Percentiles rank a stretch among this genome's conserved stretches.
These are phyloP conservation scores for Ulota crispa DNA, from an alignment of 225 moss, liverwort and hornwort genomes.

Conservation along the genomic window DNA sequence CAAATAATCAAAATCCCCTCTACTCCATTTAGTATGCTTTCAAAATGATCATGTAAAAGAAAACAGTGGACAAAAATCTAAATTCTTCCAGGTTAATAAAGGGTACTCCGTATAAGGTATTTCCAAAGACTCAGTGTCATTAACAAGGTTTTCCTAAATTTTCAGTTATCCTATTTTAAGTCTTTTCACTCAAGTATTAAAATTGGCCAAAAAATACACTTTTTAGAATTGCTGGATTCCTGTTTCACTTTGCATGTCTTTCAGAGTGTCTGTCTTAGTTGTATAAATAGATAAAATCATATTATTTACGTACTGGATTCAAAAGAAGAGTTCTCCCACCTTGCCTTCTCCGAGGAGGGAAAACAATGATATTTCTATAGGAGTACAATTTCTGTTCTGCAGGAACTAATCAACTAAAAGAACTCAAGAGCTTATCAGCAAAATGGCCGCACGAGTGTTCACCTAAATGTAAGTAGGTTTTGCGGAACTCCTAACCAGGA, in stretches of 20 bases:
- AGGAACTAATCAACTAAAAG: not conserved
- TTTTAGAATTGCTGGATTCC: not conserved
- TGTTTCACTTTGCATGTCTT: not conserved
- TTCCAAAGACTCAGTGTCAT: too few relatives aligned
- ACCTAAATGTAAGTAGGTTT: too few relatives aligned
- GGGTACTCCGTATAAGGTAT: too few relatives aligned
- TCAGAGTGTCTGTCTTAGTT: not conserved
- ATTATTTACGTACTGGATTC: not conserved
- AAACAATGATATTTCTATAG: too few relatives aligned
- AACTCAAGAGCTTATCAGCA: conserved; percentile 21
- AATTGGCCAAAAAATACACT: not conserved
- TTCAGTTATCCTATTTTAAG: not conserved
- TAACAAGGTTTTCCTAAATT: not conserved
- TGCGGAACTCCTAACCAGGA: too few relatives aligned
- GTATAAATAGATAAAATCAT: too few relatives aligned
- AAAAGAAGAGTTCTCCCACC: not conserved
- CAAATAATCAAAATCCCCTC: too few relatives aligned
- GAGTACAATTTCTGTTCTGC: not conserved
- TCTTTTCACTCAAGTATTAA: not conserved
- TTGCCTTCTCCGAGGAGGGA: not conserved
- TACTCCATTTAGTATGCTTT: too few relatives aligned
- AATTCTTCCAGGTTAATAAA: too few relatives aligned
- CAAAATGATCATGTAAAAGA: too few relatives aligned
- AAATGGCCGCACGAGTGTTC: not conserved
- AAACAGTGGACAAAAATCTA: too few relatives aligned